Evolutionary conservation across 495 filamentous ascomycete genomes (phyloP).

Genomic region (Trichoderma virens): DNA sequence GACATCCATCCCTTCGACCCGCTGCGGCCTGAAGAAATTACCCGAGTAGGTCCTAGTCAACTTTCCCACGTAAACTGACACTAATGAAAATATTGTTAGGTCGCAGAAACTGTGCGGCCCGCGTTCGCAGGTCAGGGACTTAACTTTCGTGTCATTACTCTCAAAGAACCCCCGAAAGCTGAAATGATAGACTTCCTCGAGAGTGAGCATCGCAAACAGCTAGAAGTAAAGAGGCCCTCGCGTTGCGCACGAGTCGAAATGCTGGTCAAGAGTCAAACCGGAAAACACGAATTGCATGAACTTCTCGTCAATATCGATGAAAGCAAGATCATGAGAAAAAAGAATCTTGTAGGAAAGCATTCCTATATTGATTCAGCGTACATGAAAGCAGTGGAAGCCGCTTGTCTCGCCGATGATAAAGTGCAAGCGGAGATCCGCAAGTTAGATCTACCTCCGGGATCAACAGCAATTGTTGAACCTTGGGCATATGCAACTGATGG

Average conservation of each 20-base stretch:
- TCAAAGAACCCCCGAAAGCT: not conserved
- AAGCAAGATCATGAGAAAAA: constrained; percentile 64
- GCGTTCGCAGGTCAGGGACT: not conserved
- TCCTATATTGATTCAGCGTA: constrained; percentile 2
- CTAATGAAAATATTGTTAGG: too few relatives aligned
- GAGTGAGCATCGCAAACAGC: not conserved
- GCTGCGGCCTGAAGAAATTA: too few relatives aligned
- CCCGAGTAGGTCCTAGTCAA: too few relatives aligned
- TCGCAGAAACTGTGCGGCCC: not conserved
- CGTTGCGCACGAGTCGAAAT: not conserved
- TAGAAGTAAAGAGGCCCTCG: not conserved
- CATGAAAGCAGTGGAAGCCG: constrained; percentile 55
- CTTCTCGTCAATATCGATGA: not conserved
- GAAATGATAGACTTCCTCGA: constrained; percentile 8
- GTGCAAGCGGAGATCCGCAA: not conserved
- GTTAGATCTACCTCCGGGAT: not conserved
- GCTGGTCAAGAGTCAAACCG: not conserved
- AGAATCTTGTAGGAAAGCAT: constrained; percentile 64
- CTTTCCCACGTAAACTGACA: too few relatives aligned
- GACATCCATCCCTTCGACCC: too few relatives aligned
- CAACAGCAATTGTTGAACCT: constrained; percentile 63
- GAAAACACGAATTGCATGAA: not conserved
- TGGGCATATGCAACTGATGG: constrained; percentile 21
- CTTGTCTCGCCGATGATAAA: constrained; percentile 60
- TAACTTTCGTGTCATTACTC: constrained; percentile 7